Evolutionary conservation across 202 grass and related monocot species (phyloP).

Genomic region (Cymbopogon flexuosus): DNA sequence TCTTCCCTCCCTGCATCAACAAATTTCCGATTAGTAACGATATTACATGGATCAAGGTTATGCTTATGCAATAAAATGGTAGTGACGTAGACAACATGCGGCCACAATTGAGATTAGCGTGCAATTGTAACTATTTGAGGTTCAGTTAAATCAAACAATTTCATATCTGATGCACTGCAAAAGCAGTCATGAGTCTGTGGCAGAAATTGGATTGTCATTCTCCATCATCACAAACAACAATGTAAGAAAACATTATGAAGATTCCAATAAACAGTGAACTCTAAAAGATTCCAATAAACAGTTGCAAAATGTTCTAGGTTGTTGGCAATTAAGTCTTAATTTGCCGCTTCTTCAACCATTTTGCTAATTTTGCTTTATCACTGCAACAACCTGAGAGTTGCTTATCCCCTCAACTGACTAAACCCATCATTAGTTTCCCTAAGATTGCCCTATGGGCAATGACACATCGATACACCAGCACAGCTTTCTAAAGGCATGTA

Average conservation of each 20-base stretch:
- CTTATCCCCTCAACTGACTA: not conserved
- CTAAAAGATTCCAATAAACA: not conserved
- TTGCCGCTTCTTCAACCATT: not conserved
- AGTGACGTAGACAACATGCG: not conserved
- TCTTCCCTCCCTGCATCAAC: slow-evolving; percentile 78
- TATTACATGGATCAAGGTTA: not conserved
- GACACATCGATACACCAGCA: slow-evolving; percentile 1
- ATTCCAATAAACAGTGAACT: not conserved
- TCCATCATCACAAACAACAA: slow-evolving; percentile 10
- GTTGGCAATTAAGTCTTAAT: not conserved
- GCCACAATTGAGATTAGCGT: not conserved
- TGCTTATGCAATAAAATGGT: not conserved
- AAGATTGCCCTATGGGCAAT: not conserved
- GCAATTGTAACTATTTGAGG: not conserved
- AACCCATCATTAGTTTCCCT: slow-evolving; percentile 22
- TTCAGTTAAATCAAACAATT: not conserved
- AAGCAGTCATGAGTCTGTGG: not conserved
- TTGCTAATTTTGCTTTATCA: not conserved
- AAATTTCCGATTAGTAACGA: slow-evolving; percentile 19
- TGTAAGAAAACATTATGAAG: not conserved
- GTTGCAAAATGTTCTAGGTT: not conserved
- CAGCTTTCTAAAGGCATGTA: slow-evolving; percentile 7
- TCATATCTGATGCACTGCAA: not conserved
- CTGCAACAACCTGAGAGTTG: not conserved
- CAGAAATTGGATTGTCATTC: not conserved